Percentiles rank a stretch among this genome's conserved stretches.
Evolutionary conservation across 306 rosid genomes (phyloP).

Genomic region (Trifolium repens): DNA sequence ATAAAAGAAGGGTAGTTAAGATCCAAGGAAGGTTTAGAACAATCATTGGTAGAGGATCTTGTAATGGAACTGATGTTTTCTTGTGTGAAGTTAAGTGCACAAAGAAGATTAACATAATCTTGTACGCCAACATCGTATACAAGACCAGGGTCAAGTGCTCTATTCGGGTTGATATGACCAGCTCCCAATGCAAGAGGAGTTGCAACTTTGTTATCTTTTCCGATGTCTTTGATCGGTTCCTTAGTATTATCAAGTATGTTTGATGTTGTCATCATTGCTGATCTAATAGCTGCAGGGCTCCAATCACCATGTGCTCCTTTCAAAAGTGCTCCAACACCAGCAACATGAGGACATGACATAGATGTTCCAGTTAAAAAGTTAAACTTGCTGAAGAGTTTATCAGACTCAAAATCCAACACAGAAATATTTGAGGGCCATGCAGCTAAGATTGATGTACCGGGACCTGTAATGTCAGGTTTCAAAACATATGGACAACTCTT

Average conservation of each 20-base stretch:
- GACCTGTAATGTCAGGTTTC: no score
- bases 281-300: conserved; percentile 78
- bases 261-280: conserved; percentile 79
- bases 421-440: conserved; percentile 67
- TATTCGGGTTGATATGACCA: no score
- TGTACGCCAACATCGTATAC: no score
- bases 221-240: conserved; percentile 57
- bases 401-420: background rate
- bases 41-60: conserved; percentile 39
- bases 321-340: conserved; percentile 70
- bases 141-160: no score
- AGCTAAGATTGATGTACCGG: conserved; percentile 54
- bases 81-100: conserved; percentile 25
- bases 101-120: conserved; percentile 50
- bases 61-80: conserved; percentile 57
- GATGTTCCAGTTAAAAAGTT: conserved; percentile 69
- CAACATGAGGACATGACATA: conserved; percentile 79
- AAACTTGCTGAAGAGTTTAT: conserved; percentile 40
- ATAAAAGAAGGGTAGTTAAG: conserved; percentile 83
- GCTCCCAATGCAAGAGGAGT: conserved; percentile 66
- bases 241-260: conserved; percentile 53
- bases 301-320: conserved; percentile 58
- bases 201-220: conserved; percentile 45
- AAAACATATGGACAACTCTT: no score
- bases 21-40: conserved; percentile 58